phyloP scores from a whole-genome alignment of 2,329 filamentous ascomycete genomes.

The Pseudocercospora musae region DNA sequence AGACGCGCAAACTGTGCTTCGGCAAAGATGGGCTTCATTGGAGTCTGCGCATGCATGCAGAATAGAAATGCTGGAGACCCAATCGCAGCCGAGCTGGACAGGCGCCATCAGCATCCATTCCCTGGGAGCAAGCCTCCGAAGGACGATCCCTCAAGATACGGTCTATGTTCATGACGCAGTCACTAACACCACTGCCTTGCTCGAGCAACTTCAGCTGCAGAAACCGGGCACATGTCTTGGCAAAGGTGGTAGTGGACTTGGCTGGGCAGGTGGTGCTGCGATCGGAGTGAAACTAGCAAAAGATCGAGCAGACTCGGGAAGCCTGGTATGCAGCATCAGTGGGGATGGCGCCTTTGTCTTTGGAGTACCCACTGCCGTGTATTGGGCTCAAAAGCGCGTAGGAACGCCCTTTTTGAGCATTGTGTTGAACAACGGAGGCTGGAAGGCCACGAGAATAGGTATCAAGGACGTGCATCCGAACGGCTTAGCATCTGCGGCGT shows the following conservation, averaged over 20 bases:
- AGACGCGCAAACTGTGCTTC: background rate
- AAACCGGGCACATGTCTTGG: conserved; percentile 13
- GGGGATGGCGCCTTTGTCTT: conserved; percentile 18
- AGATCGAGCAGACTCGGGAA: background rate
- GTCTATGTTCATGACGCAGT: conserved; percentile 21
- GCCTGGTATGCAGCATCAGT: conserved; percentile 12
- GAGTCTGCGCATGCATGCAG: background rate
- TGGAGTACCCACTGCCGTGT: conserved; percentile 11
- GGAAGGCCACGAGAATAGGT: conserved; percentile 18
- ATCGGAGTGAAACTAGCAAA: conserved; percentile 19
- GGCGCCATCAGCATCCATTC: conserved; percentile 11
- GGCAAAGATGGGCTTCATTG: background rate
- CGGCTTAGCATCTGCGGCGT: conserved; percentile 14
- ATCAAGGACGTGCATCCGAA: conserved; percentile 22
- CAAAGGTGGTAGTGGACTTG: conserved; percentile 24
- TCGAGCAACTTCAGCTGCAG: conserved; percentile 15
- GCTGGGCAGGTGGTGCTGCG: conserved; percentile 20
- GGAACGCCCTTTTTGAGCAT: conserved; percentile 20
- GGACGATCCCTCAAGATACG: conserved; percentile 11
- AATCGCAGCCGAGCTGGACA: conserved; percentile 1
- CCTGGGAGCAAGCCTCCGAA: conserved; percentile 12
- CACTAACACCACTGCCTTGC: conserved; percentile 16
- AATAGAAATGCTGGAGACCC: background rate
- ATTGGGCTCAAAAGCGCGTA: conserved; percentile 12
- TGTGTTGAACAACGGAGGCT: conserved; percentile 25